These are phyloP conservation scores for Jackrogersella minutella DNA, from an alignment of 495 filamentous ascomycete genomes.

Conservation along the genomic window DNA sequence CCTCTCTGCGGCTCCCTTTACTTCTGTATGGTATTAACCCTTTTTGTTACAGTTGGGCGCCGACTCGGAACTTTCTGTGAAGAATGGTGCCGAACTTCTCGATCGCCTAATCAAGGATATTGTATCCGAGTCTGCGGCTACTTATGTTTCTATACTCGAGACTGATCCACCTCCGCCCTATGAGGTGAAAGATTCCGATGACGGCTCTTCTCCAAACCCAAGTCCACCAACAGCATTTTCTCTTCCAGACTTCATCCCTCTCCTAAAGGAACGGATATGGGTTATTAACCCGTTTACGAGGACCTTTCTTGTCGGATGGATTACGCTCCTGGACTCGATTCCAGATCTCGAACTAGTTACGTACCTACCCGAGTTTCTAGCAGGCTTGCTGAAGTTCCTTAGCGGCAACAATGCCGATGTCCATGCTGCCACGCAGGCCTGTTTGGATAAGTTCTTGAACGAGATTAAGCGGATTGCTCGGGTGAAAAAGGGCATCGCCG, in stretches of 20 bases:
- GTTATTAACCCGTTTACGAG: constrained; percentile 94
- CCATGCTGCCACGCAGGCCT: constrained; percentile 86
- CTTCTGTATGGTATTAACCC: constrained; percentile 15
- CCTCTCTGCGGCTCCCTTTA: background rate
- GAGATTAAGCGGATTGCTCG: constrained; percentile 95
- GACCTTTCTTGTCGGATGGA: constrained; percentile 95
- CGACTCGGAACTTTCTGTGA: constrained; percentile 95
- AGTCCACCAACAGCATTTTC: constrained; percentile 90
- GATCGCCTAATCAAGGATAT: constrained; percentile 98
- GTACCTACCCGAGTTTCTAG: constrained; percentile 90
- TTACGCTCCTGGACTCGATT: constrained; percentile 93
- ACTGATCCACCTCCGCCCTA: constrained; percentile 58
- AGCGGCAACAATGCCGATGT: constrained; percentile 93
- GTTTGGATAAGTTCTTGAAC: constrained; percentile 88
- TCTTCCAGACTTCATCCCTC: constrained; percentile 86
- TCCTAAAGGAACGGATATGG: constrained; percentile 90
- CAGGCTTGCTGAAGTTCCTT: constrained; percentile 89
- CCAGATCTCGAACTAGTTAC: constrained; percentile 95
- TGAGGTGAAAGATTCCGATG: constrained; percentile 58
- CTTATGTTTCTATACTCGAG: constrained; percentile 90
- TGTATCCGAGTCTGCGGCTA: constrained; percentile 93
- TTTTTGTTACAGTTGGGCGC: constrained; percentile 76
- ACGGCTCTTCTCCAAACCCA: constrained; percentile 55
- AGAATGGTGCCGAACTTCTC: constrained; percentile 96
- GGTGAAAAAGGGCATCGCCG: constrained; percentile 89